Evolutionary conservation across 2,329 filamentous ascomycete genomes (phyloP), one percentile per base, ranked within the genome.

Genomic region (Arthrocladium fulminans): DNA sequence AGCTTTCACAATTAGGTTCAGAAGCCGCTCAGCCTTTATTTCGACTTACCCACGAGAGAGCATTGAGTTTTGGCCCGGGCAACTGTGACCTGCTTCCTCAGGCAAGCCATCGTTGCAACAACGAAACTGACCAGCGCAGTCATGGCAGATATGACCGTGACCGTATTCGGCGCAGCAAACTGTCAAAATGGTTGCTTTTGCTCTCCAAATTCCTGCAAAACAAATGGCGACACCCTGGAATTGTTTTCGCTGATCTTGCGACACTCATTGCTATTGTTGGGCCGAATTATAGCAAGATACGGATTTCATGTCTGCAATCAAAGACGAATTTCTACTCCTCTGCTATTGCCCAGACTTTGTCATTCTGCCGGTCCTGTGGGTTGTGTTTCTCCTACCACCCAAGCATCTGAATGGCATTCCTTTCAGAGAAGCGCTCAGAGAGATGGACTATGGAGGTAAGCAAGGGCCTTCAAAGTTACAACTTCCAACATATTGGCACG

Each of bases 141-240:
- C 27, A 10, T 30, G 17, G 10, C n/a, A 38, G 25, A 15, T 17
- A 6, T 23, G 29, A n/a, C n/a, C n/a, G n/a, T n/a, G n/a, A n/a
- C n/a, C n/a, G n/a, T n/a, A n/a, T n/a, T n/a, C n/a, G n/a, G n/a
- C n/a, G n/a, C n/a, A n/a, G n/a, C n/a, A n/a, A n/a, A n/a, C n/a
- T 15, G 68, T 65, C 30, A 68, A 73, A 57, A 60, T 70, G 46
- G 70, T 67, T 13, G 69, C 68, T 34, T 71, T 73, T 55, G 69
- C 67, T 6, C 10, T 41, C 51, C 13, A 49, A 53, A 35, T 64
- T 74, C 19, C 63, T 74, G 1, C 70, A 70, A 1, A 73, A 73
- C 59, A 73, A 73, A 55, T 73, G 69, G 68, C 59, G 70, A 46
- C 68, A 73, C 53, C 68, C 67, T 24, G 66, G 64, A 29, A 65